Conservation (phyloP, 2,329 filamentous ascomycete species). For the Neonectria ditissima region DNA sequence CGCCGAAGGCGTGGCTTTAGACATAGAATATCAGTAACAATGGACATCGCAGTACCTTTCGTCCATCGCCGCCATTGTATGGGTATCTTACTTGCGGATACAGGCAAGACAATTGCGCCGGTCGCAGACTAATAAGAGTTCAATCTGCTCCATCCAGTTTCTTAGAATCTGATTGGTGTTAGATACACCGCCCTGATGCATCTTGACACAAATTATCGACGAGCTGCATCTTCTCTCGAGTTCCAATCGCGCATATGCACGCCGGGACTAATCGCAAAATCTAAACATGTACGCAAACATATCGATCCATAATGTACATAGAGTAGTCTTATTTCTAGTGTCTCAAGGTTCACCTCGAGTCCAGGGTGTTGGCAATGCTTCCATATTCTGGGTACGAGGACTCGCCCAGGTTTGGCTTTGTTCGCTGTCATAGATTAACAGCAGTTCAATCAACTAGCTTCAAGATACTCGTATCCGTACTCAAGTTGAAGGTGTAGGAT, state of each 20-base stretch:
- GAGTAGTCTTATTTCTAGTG: too few species aligned
- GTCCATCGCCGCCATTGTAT: neutral
- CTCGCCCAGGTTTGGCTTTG: neutral
- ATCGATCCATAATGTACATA: too few species aligned
- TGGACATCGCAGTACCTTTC: neutral
- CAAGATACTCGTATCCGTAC: neutral
- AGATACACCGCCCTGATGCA: too few species aligned
- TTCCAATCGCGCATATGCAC: too few species aligned
- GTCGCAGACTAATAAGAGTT: too few species aligned
- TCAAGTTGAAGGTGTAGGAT: conserved; percentile 13
- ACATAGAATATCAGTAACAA: neutral
- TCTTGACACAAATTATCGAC: too few species aligned
- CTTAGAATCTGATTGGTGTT: neutral
- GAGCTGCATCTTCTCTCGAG: too few species aligned
- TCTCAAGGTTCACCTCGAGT: too few species aligned
- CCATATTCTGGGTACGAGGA: neutral
- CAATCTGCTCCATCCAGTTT: too few species aligned
- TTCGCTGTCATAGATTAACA: neutral
- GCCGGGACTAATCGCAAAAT: too few species aligned
- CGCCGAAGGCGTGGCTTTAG: neutral
- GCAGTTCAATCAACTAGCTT: too few species aligned
- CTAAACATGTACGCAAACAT: too few species aligned
- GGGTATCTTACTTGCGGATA: neutral
- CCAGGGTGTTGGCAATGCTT: neutral
- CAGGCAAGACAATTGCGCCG: neutral